Conservation (phyloP, 106 monocot species). For the Dioscorea alata region DNA sequence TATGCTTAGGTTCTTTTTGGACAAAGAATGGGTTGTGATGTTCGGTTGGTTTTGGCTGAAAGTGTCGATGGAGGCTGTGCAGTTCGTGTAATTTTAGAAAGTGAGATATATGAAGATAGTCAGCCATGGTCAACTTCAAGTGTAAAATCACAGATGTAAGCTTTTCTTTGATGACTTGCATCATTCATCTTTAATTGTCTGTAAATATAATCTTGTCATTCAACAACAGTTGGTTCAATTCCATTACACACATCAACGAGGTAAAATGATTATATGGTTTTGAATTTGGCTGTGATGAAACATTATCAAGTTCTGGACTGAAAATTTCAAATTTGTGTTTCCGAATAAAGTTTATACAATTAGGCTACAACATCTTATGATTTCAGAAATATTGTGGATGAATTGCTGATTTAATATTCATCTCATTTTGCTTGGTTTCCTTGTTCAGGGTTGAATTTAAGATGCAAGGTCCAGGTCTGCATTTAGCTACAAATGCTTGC, state of each 20-base stretch:
- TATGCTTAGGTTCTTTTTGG: conserved; percentile 30
- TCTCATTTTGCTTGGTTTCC: neutral
- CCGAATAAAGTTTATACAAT: too few relatives aligned
- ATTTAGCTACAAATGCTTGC: conserved; percentile 27
- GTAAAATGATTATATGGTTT: too few relatives aligned
- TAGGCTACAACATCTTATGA: too few relatives aligned
- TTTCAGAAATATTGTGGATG: too few relatives aligned
- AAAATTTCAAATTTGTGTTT: too few relatives aligned
- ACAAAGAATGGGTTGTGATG: conserved; percentile 23
- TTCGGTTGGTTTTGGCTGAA: conserved; percentile 28
- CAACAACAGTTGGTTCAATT: too few relatives aligned
- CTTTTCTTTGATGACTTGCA: neutral
- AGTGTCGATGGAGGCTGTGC: conserved; percentile 23
- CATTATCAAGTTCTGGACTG: too few relatives aligned
- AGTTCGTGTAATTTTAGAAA: conserved; percentile 25
- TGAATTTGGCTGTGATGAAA: too few relatives aligned
- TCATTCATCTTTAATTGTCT: too few relatives aligned
- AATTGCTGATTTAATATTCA: too few relatives aligned
- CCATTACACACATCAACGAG: too few relatives aligned
- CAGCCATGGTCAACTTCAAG: neutral
- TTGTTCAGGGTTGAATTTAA: conserved; percentile 26
- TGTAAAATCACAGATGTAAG: conserved; percentile 15
- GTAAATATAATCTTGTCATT: too few relatives aligned
- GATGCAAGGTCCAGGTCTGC: conserved; percentile 30
- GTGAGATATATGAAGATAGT: neutral